These are phyloP conservation scores for Picochlorum sp. DNA, from an alignment of 139 green algal species.

Conservation along the genomic window DNA sequence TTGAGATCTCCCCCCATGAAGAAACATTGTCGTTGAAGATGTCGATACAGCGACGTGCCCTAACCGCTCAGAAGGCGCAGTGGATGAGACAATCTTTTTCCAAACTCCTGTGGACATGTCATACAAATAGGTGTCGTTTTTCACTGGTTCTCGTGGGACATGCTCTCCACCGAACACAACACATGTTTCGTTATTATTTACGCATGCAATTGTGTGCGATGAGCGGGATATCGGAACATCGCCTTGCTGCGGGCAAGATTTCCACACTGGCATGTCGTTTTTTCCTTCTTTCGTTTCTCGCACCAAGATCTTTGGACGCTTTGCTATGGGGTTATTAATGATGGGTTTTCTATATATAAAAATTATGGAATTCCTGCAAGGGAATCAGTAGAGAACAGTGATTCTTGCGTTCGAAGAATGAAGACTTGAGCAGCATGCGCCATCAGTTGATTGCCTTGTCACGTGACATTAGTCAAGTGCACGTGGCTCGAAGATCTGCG, in stretches of 20 bases:
- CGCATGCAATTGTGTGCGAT: conserved; percentile 5
- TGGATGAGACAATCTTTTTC: background rate
- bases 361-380: too few relatives aligned
- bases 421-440: too few relatives aligned
- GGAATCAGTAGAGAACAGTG: too few relatives aligned
- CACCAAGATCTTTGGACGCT: too few relatives aligned
- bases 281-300: too few relatives aligned
- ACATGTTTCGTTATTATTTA: conserved; percentile 1
- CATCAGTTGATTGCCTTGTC: too few relatives aligned
- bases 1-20: conserved; percentile 8
- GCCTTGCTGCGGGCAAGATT: background rate
- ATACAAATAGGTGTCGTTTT: conserved; percentile 6
- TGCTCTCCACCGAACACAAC: conserved; percentile 15
- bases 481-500: too few relatives aligned
- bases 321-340: too few relatives aligned
- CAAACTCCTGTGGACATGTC: background rate
- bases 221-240: conserved; percentile 6
- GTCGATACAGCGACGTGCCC: background rate
- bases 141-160: conserved; percentile 2
- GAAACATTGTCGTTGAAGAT: background rate
- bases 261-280: background rate
- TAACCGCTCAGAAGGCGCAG: background rate
- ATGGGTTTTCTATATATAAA: too few relatives aligned
- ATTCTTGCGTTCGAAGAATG: too few relatives aligned
- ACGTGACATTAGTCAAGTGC: too few relatives aligned